Percentiles rank a stretch among this genome's conserved stretches.
These are phyloP conservation scores for Erythrophleum fordii DNA, from an alignment of 306 rosid genomes.

Conservation along the genomic window DNA sequence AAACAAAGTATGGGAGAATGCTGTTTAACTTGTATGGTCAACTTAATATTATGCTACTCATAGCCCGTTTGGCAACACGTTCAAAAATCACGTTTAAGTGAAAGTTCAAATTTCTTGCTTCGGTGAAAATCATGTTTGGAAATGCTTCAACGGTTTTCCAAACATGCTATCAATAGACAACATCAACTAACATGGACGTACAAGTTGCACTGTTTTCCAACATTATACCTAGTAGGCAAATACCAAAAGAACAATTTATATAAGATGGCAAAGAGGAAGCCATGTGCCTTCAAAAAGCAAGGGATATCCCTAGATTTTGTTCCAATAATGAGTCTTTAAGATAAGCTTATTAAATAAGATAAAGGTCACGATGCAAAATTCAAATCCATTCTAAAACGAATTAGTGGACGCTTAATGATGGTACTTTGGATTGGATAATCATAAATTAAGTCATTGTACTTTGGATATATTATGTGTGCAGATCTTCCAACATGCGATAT, in stretches of 20 bases:
- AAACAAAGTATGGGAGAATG: neutral
- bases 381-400: neutral
- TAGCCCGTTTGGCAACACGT: too few relatives aligned
- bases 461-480: constrained; percentile 39
- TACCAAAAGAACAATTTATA: neutral
- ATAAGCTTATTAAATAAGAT: constrained; percentile 43
- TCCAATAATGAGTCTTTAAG: constrained; percentile 37
- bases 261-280: constrained; percentile 36
- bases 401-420: constrained; percentile 50
- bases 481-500: constrained; percentile 51
- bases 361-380: constrained; percentile 32
- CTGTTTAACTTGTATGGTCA: neutral
- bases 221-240: too few relatives aligned
- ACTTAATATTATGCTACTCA: constrained; percentile 12
- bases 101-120: too few relatives aligned
- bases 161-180: too few relatives aligned
- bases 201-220: neutral
- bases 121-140: too few relatives aligned
- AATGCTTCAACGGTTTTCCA: too few relatives aligned
- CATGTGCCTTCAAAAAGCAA: constrained; percentile 44
- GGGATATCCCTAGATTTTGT: constrained; percentile 46
- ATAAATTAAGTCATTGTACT: constrained; percentile 38
- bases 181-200: constrained; percentile 31
- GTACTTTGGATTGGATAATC: constrained; percentile 53
- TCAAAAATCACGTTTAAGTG: too few relatives aligned